Evolutionary conservation across 1,284 basidiomycete species (phyloP).

Genomic region (Albatrellus sp.): DNA sequence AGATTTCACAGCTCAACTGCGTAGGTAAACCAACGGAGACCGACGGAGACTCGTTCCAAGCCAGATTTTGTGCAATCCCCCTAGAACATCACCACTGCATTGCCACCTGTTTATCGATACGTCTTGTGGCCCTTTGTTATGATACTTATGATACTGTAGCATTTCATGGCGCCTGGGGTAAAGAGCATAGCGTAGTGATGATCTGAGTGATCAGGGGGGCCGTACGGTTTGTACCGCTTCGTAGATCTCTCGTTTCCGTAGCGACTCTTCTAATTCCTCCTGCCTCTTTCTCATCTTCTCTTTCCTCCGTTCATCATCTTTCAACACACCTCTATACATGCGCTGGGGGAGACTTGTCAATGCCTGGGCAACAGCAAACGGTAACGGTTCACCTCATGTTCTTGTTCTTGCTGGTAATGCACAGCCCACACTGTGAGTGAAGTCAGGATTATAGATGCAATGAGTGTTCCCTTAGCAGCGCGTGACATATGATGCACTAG

Average conservation of each 20-base stretch:
- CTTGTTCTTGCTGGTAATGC: slow-evolving; percentile 78
- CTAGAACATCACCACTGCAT: no score
- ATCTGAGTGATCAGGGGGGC: background rate
- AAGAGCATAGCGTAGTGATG: no score
- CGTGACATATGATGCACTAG: slow-evolving; percentile 41
- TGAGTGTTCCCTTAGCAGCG: slow-evolving; percentile 68
- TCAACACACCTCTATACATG: slow-evolving; percentile 85
- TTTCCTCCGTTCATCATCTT: slow-evolving; percentile 71
- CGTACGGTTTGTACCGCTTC: slow-evolving; percentile 41
- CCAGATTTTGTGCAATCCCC: no score
- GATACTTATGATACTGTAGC: no score
- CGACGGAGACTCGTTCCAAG: no score
- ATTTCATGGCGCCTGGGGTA: no score
- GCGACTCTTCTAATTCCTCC: slow-evolving; percentile 53
- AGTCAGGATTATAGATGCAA: slow-evolving; percentile 55
- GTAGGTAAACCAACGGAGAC: no score
- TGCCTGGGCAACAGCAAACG: background rate
- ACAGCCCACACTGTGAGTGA: slow-evolving; percentile 80
- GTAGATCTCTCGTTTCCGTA: slow-evolving; percentile 52
- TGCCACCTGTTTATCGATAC: no score
- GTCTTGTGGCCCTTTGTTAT: no score
- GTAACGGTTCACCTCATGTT: slow-evolving; percentile 57
- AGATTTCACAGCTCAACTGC: no score
- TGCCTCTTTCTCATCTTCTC: slow-evolving; percentile 63
- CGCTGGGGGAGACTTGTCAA: slow-evolving; percentile 32